phyloP scores from a whole-genome alignment of 2,329 filamentous ascomycete species.

The Trichoderma koningiopsis region DNA sequence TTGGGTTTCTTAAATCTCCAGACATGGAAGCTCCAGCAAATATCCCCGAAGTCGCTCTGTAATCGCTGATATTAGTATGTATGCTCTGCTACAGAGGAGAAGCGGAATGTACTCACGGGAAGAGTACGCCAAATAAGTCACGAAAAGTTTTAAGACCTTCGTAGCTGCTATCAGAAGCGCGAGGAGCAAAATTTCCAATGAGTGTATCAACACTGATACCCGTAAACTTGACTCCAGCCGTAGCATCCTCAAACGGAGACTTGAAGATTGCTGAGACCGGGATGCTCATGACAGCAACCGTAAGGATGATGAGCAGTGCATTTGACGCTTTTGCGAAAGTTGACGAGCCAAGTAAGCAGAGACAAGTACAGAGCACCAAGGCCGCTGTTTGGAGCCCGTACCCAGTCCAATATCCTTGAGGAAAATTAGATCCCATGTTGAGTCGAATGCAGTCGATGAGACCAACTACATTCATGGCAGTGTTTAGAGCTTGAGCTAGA shows the following conservation, averaged over 20 bases:
- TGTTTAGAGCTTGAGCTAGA: conserved; percentile 85
- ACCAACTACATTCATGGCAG: conserved; percentile 84
- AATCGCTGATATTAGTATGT: conserved; percentile 8
- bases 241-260: conserved; percentile 65
- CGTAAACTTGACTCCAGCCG: conserved; percentile 72
- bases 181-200: conserved; percentile 72
- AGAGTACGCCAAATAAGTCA: conserved; percentile 82
- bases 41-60: conserved; percentile 55
- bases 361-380: conserved; percentile 68
- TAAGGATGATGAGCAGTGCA: conserved; percentile 69
- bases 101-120: conserved; percentile 54
- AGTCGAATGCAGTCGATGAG: conserved; percentile 79
- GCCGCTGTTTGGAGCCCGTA: conserved; percentile 76
- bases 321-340: conserved; percentile 82
- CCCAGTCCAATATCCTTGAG: conserved; percentile 72
- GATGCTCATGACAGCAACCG: conserved; percentile 77
- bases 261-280: conserved; percentile 73
- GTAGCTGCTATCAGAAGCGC: conserved; percentile 63
- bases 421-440: conserved; percentile 69
- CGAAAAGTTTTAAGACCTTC: conserved; percentile 71
- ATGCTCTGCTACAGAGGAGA: conserved; percentile 24
- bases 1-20: conserved; percentile 79
- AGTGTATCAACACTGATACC: conserved; percentile 73
- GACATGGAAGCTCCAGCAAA: conserved; percentile 85
- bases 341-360: conserved; percentile 78